Evolutionary conservation across 75 land plant genomes (phyloP).

Genomic region (Selaginella tamariscina): DNA sequence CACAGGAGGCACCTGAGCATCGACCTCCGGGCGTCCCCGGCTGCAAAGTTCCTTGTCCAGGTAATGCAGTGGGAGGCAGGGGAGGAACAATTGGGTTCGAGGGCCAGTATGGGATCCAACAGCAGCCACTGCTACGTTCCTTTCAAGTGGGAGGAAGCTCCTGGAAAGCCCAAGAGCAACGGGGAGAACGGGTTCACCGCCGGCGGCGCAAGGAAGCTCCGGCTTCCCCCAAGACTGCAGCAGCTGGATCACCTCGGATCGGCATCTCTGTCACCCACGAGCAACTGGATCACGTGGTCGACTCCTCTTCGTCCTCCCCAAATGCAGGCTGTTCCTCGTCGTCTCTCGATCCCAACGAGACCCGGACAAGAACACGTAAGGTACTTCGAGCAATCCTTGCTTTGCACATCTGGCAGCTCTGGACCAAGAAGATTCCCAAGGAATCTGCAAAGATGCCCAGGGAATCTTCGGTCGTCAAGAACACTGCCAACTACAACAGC

Average conservation of each 20-base stretch:
- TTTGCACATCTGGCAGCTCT: background rate
- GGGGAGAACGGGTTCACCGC: background rate
- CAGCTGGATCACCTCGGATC: background rate
- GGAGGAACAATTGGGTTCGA: background rate
- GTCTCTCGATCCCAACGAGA: background rate
- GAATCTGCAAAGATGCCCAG: background rate
- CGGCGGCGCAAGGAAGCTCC: background rate
- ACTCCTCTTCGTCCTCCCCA: background rate
- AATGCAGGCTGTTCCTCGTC: background rate
- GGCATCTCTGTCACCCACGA: background rate
- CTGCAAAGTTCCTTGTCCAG: conserved; percentile 13
- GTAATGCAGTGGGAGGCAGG: conserved; percentile 19
- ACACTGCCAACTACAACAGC: background rate
- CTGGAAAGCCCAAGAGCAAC: conserved; percentile 13
- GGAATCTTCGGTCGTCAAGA: too few species aligned
- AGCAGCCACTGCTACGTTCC: conserved; percentile 14
- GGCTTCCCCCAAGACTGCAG: background rate
- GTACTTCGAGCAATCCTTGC: background rate
- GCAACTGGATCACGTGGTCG: background rate
- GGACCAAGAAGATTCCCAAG: background rate
- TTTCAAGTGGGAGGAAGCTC: conserved; percentile 19
- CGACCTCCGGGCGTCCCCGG: conserved; percentile 15
- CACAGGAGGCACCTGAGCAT: conserved; percentile 7
- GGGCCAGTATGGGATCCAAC: background rate
- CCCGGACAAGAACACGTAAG: background rate